Base-by-base conservation (phyloP, 2,329 filamentous ascomycete genomes). In the Aspergillus quadrilineatus region DNA sequence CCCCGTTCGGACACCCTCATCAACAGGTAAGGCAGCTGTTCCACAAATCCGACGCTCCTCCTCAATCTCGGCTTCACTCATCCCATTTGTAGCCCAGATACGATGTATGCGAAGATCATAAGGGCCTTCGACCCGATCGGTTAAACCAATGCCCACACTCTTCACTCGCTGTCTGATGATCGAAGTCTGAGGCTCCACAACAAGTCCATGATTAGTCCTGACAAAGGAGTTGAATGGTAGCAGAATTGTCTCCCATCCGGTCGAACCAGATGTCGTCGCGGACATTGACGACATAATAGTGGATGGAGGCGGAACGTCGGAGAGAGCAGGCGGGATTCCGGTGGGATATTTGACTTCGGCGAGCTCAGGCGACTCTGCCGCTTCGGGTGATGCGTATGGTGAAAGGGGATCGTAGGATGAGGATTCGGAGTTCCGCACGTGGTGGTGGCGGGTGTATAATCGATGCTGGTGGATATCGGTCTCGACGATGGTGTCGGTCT, bases 401-500 rank as follows among this genome's bases (percentile, higher is more conserved):
- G 62, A 57, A 22, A 61, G 58, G 30, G 63, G 52, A 7, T 66
- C 61, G 4, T 54, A 34, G 22, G 37, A 42, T 22, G 30, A 44
- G 1, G 55, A 51, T 8, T 29, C 8, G 2, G 52, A 50, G 8
- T 64, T 53, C 30, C 65, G 61, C 4, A 72, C 59, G 17, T 70
- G 71, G 60, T 79, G 76, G 48, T 78, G 73, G 49, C 70, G 72
- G 14, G 77, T 79, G 63, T 79, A 96, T 4, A 99, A 76, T 49
- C 94, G 82, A 74, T 99, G 94, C 73, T 99, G 94, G 73, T 97
- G 94, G 61, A 99, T 81, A 72, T 99, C 94, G n/a, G 92, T 93
- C 9, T 91, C 89, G 47, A 96, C 90, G 54, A 99, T 87, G 1
- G 89, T 90, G 70, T 99, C 93, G 3, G 92, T 96, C 78, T 97